A percentile compares a stretch with the other conserved stretches of the same genome.
Conservation (phyloP, 345 rosid genomes). For the Gossypium rotundifolium region DNA sequence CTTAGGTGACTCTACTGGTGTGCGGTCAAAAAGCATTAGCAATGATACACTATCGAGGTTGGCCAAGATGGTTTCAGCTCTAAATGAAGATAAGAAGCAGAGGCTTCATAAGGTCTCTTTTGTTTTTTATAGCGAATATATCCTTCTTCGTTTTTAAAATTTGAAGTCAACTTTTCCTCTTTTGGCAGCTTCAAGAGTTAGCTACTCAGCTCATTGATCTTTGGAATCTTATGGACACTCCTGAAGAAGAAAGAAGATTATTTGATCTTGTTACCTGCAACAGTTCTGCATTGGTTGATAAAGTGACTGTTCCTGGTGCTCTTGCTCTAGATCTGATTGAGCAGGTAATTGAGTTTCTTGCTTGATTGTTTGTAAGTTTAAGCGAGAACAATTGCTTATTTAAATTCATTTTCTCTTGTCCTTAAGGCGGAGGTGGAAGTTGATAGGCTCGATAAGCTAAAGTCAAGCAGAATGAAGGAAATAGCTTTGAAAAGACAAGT, state of each 20-base stretch:
- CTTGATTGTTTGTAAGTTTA: neutral
- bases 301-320: conserved; percentile 70
- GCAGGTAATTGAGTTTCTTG: conserved; percentile 46
- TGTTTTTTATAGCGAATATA: neutral
- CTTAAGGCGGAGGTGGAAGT: conserved; percentile 89
- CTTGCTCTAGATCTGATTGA: conserved; percentile 85
- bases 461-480: conserved; percentile 95
- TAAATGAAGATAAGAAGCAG: conserved; percentile 81
- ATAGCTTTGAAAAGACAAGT: conserved; percentile 86
- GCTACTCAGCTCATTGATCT: conserved; percentile 77
- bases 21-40: conserved; percentile 86
- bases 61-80: conserved; percentile 68
- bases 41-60: conserved; percentile 73
- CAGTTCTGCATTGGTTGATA: conserved; percentile 75
- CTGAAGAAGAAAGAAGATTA: conserved; percentile 66
- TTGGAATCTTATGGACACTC: conserved; percentile 98
- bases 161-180: conserved; percentile 15
- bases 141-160: neutral
- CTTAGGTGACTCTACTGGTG: conserved; percentile 60
- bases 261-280: conserved; percentile 88
- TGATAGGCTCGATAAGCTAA: conserved; percentile 86
- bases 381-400: conserved; percentile 19
- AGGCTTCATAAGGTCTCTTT: conserved; percentile 64
- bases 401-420: conserved; percentile 5
- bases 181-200: conserved; percentile 85